phyloP scores from a whole-genome alignment of 2,329 filamentous ascomycete genomes.

The Ascochyta clinopodiicola region DNA sequence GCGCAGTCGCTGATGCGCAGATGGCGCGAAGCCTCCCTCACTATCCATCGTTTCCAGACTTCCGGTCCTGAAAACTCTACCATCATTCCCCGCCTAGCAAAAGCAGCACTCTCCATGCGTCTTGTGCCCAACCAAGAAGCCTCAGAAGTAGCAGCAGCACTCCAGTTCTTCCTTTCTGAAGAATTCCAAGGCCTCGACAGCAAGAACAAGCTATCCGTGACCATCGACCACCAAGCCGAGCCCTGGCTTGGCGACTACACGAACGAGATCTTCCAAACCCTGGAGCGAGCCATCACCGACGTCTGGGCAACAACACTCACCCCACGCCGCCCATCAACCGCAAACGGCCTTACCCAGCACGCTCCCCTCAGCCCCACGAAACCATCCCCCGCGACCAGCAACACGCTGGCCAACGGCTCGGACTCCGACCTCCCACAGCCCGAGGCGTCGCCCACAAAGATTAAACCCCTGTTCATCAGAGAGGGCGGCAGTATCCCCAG shows the following conservation, averaged over 20 bases:
- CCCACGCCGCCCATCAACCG: conserved; percentile 20
- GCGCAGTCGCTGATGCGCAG: conserved; percentile 87
- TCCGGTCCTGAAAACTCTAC: conserved; percentile 88
- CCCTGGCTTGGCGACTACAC: conserved; percentile 93
- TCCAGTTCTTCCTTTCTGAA: conserved; percentile 71
- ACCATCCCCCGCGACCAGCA: conserved; percentile 57
- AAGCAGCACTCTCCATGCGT: conserved; percentile 85
- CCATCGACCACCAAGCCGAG: conserved; percentile 91
- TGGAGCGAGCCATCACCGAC: conserved; percentile 83
- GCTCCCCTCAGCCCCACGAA: conserved; percentile 9
- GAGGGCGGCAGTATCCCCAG: conserved; percentile 95
- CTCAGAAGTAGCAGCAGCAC: conserved; percentile 71
- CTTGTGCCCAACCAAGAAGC: conserved; percentile 94
- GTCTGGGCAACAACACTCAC: conserved; percentile 72
- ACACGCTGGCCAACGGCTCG: conserved; percentile 55
- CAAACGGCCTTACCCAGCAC: neutral
- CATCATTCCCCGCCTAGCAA: conserved; percentile 88
- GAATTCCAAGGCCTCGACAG: conserved; percentile 79
- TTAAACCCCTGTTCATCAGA: conserved; percentile 85
- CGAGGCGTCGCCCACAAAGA: conserved; percentile 12
- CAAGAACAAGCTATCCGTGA: conserved; percentile 79
- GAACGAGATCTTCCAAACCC: conserved; percentile 87
- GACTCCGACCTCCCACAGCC: conserved; percentile 16
- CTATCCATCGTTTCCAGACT: conserved; percentile 90
- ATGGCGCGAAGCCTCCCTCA: conserved; percentile 94